Evolutionary conservation across 2,329 filamentous ascomycete species (phyloP).

Genomic region (Dactylellina cionopaga): DNA sequence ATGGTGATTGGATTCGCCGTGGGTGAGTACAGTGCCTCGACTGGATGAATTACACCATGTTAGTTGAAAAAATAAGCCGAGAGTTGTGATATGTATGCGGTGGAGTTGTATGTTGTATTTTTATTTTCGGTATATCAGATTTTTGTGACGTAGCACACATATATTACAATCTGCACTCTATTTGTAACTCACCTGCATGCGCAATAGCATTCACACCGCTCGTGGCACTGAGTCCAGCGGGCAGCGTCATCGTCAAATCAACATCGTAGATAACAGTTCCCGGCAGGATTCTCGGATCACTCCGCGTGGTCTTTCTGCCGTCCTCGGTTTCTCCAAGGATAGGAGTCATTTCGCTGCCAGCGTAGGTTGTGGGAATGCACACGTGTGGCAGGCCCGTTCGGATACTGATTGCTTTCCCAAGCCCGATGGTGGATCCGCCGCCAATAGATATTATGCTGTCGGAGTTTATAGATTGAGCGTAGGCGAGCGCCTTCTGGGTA

Average conservation of each 20-base stretch:
- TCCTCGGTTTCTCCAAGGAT: slow-evolving; percentile 71
- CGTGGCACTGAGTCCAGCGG: slow-evolving; percentile 66
- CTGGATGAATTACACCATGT: slow-evolving; percentile 55
- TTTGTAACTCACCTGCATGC: slow-evolving; percentile 62
- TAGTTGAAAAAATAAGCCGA: background rate
- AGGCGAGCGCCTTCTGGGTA: slow-evolving; percentile 68
- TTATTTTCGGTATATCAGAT: slow-evolving; percentile 22
- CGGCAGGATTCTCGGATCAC: slow-evolving; percentile 70
- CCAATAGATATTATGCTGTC: slow-evolving; percentile 71
- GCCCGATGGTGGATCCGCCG: slow-evolving; percentile 70
- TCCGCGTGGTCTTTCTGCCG: slow-evolving; percentile 69
- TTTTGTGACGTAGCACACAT: slow-evolving; percentile 34
- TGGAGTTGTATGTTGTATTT: slow-evolving; percentile 41
- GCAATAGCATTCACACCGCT: slow-evolving; percentile 75
- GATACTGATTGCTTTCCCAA: slow-evolving; percentile 70
- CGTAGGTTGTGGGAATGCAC: slow-evolving; percentile 71
- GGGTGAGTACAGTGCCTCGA: slow-evolving; percentile 72
- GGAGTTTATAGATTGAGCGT: slow-evolving; percentile 63
- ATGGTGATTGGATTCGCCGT: slow-evolving; percentile 71
- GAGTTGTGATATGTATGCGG: slow-evolving; percentile 3
- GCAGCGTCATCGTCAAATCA: slow-evolving; percentile 70
- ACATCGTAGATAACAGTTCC: slow-evolving; percentile 73
- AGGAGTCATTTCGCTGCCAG: slow-evolving; percentile 72
- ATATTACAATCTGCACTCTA: background rate
- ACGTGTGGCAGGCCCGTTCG: slow-evolving; percentile 68